Evolutionary conservation across 768 basidiomycete species (phyloP).

Genomic region (Fibroporia radiculosa): DNA sequence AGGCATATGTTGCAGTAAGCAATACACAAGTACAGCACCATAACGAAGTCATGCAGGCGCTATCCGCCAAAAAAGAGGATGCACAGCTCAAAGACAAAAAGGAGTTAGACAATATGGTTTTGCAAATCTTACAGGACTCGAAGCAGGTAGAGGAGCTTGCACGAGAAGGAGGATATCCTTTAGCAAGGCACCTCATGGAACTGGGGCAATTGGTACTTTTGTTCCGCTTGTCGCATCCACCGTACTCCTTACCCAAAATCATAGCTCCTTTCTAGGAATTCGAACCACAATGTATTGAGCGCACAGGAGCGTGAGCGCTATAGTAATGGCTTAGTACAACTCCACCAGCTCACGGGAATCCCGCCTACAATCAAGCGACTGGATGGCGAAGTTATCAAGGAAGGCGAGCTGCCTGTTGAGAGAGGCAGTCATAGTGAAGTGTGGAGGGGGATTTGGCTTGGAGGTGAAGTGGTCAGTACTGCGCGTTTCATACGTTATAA

Average conservation of each 20-base stretch:
- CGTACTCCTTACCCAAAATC: neutral
- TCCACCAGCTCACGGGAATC: constrained; percentile 44
- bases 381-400: constrained; percentile 41
- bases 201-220: constrained; percentile 38
- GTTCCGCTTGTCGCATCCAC: neutral
- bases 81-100: neutral
- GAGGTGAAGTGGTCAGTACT: constrained; percentile 34
- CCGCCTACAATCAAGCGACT: constrained; percentile 44
- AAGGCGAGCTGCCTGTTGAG: constrained; percentile 33
- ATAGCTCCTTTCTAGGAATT: constrained; percentile 1
- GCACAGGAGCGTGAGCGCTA: constrained; percentile 25
- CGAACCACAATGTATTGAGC: constrained; percentile 3
- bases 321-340: constrained; percentile 32
- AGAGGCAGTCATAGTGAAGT: constrained; percentile 51
- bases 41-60: too few species aligned
- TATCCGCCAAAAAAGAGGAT: too few species aligned
- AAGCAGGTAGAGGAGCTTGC: neutral
- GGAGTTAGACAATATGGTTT: constrained; percentile 2
- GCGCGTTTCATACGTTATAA: too few species aligned
- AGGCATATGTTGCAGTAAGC: too few species aligned
- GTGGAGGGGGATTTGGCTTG: constrained; percentile 47
- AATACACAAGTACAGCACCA: too few species aligned
- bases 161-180: constrained; percentile 12
- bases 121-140: neutral
- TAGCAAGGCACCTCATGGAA: constrained; percentile 42